These are phyloP conservation scores for Tuber indicum DNA, from an alignment of 495 filamentous ascomycete genomes.

Conservation along the genomic window DNA sequence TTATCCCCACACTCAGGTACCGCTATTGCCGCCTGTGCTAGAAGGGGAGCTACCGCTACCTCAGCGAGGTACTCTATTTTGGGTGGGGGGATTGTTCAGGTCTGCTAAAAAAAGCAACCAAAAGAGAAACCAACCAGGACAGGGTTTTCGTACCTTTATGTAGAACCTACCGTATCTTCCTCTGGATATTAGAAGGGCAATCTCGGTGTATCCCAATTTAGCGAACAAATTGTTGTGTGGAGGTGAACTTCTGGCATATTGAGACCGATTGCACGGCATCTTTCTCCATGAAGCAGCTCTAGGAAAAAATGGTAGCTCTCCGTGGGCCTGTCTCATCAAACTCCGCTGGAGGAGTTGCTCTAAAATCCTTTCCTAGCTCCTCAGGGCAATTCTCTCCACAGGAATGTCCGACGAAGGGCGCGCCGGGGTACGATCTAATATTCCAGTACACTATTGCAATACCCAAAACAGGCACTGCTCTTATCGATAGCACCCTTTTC, in stretches of 20 bases:
- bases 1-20: conserved; percentile 10
- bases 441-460: not conserved
- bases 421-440: not conserved
- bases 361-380: conserved; percentile 10
- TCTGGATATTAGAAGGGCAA: not conserved
- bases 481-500: not conserved
- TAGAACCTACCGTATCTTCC: not conserved
- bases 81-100: not conserved
- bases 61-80: conserved; percentile 15
- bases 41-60: not conserved
- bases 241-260: not conserved
- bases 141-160: not conserved
- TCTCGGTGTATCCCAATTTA: not conserved
- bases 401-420: not conserved
- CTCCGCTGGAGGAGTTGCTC: not conserved
- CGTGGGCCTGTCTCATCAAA: not conserved
- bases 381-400: conserved; percentile 4
- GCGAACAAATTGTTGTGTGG: conserved; percentile 6
- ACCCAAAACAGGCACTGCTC: not conserved
- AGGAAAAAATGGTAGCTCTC: not conserved
- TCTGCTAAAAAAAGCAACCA: not conserved
- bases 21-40: conserved; percentile 9
- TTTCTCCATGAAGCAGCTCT: not conserved
- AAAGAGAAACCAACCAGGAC: conserved; percentile 5
- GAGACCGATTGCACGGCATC: not conserved